Conservation (phyloP, 1,284 basidiomycete species). For the Melanopsichium pennsylvanicum region DNA sequence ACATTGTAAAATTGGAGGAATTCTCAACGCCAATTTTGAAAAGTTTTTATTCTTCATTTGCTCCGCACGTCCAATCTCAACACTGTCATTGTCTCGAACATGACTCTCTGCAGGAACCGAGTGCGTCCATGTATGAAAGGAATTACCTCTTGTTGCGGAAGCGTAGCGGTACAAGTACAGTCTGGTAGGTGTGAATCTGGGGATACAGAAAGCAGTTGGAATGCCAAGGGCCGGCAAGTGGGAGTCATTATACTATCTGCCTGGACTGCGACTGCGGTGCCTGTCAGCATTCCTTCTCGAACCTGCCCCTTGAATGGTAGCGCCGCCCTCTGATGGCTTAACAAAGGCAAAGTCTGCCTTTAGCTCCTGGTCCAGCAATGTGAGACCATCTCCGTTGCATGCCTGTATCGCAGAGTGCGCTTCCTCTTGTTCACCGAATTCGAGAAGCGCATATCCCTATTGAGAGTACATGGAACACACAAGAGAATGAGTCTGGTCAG, state of each 20-base stretch:
- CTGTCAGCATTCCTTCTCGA: constrained; percentile 21
- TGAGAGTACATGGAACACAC: background rate
- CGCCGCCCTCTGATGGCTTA: constrained; percentile 72
- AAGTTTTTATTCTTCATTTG: no score
- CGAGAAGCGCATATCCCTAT: constrained; percentile 73
- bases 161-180: constrained; percentile 7
- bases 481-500: background rate
- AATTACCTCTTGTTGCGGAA: no score
- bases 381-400: constrained; percentile 80
- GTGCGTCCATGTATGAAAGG: no score
- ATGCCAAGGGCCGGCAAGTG: no score
- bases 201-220: no score
- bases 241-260: constrained; percentile 11
- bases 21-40: no score
- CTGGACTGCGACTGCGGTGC: constrained; percentile 42
- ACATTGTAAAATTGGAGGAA: no score
- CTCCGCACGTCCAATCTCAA: no score
- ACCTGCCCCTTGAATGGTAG: constrained; percentile 4
- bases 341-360: constrained; percentile 96
- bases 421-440: constrained; percentile 91
- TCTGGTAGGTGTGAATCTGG: no score
- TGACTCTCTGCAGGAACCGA: no score
- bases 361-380: constrained; percentile 84
- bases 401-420: constrained; percentile 89
- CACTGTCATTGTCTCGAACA: no score